Evolutionary conservation across 2,329 filamentous ascomycete species (phyloP).

Genomic region (Stachybotrys chartarum): DNA sequence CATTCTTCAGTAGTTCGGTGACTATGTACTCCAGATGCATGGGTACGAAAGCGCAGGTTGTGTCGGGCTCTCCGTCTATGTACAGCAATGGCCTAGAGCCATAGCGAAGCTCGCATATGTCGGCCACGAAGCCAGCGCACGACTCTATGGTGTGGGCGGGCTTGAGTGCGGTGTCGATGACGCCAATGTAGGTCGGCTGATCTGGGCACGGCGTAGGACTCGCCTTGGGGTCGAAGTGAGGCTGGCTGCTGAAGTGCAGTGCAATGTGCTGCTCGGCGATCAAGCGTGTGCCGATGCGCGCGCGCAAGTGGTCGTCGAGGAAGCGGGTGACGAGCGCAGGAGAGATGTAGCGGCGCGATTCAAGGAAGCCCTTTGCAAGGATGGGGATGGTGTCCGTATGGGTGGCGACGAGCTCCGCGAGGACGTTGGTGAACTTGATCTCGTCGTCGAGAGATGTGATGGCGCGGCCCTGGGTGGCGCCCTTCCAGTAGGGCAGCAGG

Average conservation of each 20-base stretch:
- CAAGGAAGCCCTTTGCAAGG: conserved; percentile 84
- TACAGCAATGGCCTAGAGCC: conserved; percentile 74
- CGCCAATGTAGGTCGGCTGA: conserved; percentile 72
- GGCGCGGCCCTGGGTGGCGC: conserved; percentile 31
- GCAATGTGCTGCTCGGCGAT: conserved; percentile 97
- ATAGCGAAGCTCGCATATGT: conserved; percentile 95
- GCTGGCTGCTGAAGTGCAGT: conserved; percentile 65
- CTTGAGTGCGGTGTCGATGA: conserved; percentile 84
- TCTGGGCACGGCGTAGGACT: conserved; percentile 44
- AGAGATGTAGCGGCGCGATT: conserved; percentile 85
- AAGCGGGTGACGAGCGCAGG: conserved; percentile 80
- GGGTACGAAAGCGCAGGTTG: conserved; percentile 88
- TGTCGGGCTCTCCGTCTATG: conserved; percentile 78
- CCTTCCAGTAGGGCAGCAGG: conserved; percentile 68
- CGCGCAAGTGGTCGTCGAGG: conserved; percentile 86
- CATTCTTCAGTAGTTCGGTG: conserved; percentile 93
- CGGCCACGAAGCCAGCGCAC: conserved; percentile 85
- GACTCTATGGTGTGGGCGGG: conserved; percentile 75
- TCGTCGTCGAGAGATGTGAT: conserved; percentile 71
- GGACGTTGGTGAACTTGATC: conserved; percentile 82
- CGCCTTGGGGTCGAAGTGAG: conserved; percentile 54
- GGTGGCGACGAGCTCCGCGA: conserved; percentile 91
- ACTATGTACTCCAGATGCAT: conserved; percentile 97
- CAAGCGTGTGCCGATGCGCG: conserved; percentile 86
- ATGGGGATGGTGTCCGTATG: conserved; percentile 93